Evolutionary conservation across 139 green algal species (phyloP), one percentile per base, ranked within the genome.

Genomic region (Penium margaritaceum): DNA sequence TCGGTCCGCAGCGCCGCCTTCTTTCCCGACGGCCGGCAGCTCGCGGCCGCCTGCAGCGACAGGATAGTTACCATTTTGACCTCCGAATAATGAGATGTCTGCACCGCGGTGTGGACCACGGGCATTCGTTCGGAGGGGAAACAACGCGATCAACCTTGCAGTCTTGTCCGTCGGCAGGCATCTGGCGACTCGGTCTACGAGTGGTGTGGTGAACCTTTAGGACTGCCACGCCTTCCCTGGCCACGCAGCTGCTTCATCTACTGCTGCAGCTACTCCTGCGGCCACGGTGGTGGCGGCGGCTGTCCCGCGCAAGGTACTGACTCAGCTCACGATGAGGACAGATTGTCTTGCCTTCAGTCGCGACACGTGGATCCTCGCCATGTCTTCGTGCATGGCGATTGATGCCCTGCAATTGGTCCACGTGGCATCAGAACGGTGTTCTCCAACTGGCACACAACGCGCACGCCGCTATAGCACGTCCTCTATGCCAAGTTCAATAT

Each of bases 21-120:
- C 62, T 65, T 70, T 3, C 60, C 77, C 24, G 85, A 89, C 54
- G 87, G 89, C 15, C 63, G 63, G 17, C 66, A 89, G 76, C 84
- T 97, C 7, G 35, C 92, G 1, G 91, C 89, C 1, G 72, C 78
- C 32, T 89, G 80, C 12, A 62, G 88, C 9, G 89, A 95, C 74
- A 90, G 92, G 33, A 63, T 89, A n/a, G 75, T 97, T 87, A 93
- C 76, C 81, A 86, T 0, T 97, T 91, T 91, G 92, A 97, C 77
- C 64, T 97, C 76, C 86, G 92, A 66, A 96, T 70, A 39, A 84
- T 82, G 64, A 85, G 84, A 27, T 96, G 91, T 83, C 41, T 93
- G 30, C 37, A 77, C 19, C 70, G 83, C 29, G 74, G 86, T n/a
- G 41, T 82, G 4, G 92, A 97, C 69, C 83, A 90, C 67, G 91